Evolutionary conservation across 306 rosid species (phyloP).

Genomic region (Albizia julibrissin): DNA sequence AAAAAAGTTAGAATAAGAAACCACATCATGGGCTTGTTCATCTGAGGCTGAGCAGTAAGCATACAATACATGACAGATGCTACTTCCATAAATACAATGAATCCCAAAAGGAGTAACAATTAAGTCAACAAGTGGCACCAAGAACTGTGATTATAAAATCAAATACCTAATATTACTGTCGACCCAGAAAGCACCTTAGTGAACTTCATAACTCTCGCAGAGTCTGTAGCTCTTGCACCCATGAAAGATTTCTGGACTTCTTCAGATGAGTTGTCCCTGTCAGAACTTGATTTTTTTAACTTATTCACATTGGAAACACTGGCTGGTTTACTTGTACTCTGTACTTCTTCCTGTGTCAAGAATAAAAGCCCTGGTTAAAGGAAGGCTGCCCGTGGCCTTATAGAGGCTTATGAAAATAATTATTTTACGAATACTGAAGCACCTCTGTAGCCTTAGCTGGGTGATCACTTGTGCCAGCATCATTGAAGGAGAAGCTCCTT

Average conservation of each 20-base stretch:
- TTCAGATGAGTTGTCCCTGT: conserved; percentile 42
- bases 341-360: conserved; percentile 61
- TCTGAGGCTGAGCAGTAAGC: background rate
- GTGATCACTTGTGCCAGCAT: conserved; percentile 60
- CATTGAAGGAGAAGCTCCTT: conserved; percentile 68
- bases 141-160: conserved; percentile 5
- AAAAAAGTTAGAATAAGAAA: background rate
- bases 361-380: conserved; percentile 28
- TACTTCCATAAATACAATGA: background rate
- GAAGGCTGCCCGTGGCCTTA: background rate
- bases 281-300: conserved; percentile 44
- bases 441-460: conserved; percentile 56
- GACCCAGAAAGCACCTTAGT: conserved; percentile 81
- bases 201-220: conserved; percentile 82
- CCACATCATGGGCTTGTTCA: background rate
- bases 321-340: conserved; percentile 43
- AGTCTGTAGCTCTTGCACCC: conserved; percentile 85
- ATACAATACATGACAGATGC: background rate
- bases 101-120: conserved; percentile 4
- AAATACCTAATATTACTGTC: conserved; percentile 64
- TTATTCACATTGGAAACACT: conserved; percentile 40
- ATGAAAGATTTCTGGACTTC: conserved; percentile 51
- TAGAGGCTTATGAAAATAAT: background rate
- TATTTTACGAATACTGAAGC: conserved; percentile 11
- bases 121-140: background rate